A percentile compares a stretch with the other conserved stretches of the same genome.
phyloP scores from a whole-genome alignment of 129 eudicot genomes.

The Pseudognaphalium luteoalbum region DNA sequence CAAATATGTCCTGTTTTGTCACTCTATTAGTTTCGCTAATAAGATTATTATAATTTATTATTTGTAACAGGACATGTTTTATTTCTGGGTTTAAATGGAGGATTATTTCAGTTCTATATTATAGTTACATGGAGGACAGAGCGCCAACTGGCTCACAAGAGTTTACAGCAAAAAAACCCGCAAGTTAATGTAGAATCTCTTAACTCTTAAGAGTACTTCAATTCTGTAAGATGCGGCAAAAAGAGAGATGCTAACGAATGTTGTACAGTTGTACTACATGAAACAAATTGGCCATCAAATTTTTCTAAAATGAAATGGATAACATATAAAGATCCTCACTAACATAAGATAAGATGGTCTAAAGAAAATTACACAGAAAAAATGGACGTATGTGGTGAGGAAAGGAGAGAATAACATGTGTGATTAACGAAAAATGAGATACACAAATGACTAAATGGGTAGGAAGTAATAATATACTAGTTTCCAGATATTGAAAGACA shows the following conservation, averaged over 20 bases:
- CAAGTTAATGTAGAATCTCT: not conserved
- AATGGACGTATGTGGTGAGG: not conserved
- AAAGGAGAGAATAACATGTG: not conserved
- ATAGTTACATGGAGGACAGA: not conserved
- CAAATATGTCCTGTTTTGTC: not conserved
- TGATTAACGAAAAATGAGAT: not conserved
- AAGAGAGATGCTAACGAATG: not conserved
- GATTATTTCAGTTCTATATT: not conserved
- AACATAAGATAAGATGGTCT: not conserved
- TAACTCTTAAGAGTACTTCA: not conserved
- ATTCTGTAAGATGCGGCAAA: not conserved
- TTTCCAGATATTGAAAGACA: not conserved
- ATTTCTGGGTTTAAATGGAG: not conserved
- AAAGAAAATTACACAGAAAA: too few relatives aligned
- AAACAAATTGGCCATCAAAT: not conserved
- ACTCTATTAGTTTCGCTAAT: not conserved
- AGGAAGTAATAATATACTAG: not conserved
- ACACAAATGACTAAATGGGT: not conserved
- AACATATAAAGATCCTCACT: not conserved
- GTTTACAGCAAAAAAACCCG: not conserved
- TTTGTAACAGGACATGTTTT: not conserved
- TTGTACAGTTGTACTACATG: not conserved
- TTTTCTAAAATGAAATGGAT: not conserved
- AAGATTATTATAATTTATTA: conserved; percentile 3
- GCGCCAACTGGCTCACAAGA: not conserved